phyloP scores from a whole-genome alignment of 352 stramenopile species.

The Saprolegnia parasitica region DNA sequence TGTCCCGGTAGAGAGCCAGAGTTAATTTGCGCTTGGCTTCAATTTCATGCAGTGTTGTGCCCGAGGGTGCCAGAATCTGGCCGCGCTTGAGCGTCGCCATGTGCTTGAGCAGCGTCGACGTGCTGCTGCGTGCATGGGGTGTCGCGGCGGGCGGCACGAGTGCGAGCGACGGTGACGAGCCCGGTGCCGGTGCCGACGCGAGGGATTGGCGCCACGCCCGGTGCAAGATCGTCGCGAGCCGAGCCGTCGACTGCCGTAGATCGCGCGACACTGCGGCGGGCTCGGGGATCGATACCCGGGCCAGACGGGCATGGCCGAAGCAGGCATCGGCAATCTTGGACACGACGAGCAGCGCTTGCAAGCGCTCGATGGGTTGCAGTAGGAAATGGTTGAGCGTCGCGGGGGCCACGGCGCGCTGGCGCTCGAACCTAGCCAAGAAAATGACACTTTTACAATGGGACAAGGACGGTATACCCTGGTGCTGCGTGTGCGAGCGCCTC shows the following conservation, averaged over 20 bases:
- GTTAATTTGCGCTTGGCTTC: not conserved
- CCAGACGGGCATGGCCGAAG: not conserved
- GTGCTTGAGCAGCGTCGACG: constrained; percentile 2
- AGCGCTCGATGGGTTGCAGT: constrained; percentile 35
- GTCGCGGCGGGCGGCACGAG: not conserved
- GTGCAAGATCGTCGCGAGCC: too few species aligned
- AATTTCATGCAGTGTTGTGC: not conserved
- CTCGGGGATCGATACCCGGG: not conserved
- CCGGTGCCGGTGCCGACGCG: not conserved
- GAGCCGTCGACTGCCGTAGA: too few species aligned
- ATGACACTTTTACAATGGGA: too few species aligned
- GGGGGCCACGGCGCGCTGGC: constrained; percentile 25
- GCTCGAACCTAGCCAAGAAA: constrained; percentile 3
- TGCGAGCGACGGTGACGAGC: not conserved
- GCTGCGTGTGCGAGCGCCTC: not conserved
- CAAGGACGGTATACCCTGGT: too few species aligned
- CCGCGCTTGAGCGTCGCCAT: constrained; percentile 5
- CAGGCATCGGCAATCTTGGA: not conserved
- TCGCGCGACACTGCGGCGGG: not conserved
- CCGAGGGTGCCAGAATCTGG: not conserved
- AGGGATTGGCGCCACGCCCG: too few species aligned
- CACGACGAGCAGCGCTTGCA: constrained; percentile 28
- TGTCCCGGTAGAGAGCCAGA: constrained; percentile 32
- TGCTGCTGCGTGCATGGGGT: not conserved
- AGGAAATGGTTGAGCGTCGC: constrained; percentile 40